These are phyloP conservation scores for Naganishia liquefaciens DNA, from an alignment of 1,284 basidiomycete genomes.

Conservation along the genomic window DNA sequence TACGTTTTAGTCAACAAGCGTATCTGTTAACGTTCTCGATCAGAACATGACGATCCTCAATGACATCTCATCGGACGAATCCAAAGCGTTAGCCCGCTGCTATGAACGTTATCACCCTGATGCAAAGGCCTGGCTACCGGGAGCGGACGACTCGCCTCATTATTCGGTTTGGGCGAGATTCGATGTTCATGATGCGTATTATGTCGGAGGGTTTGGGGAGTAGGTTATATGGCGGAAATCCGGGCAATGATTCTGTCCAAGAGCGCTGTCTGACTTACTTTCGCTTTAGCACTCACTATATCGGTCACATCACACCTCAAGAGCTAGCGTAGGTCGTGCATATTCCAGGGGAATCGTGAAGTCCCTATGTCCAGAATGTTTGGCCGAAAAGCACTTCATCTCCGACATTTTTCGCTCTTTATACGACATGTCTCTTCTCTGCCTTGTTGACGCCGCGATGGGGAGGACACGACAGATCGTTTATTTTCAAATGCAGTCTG, in stretches of 20 bases:
- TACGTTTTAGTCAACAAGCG: not conserved
- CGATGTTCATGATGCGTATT: constrained; percentile 60
- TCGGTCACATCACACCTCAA: constrained; percentile 12
- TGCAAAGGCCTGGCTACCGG: constrained; percentile 49
- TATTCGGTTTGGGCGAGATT: constrained; percentile 48
- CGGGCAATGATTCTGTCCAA: not conserved
- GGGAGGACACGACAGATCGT: no score
- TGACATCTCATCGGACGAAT: constrained; percentile 33
- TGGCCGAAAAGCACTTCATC: no score
- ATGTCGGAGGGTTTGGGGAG: constrained; percentile 68
- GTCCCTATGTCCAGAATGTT: no score
- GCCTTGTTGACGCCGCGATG: no score
- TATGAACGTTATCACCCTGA: constrained; percentile 50
- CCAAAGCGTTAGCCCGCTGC: constrained; percentile 39
- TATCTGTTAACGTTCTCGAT: not conserved
- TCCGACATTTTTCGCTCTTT: no score
- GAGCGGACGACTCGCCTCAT: constrained; percentile 42
- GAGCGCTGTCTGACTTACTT: not conserved
- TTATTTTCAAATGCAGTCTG: no score
- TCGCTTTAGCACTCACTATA: constrained; percentile 13
- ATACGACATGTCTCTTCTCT: no score
- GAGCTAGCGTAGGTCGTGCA: not conserved
- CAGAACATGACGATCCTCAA: constrained; percentile 48
- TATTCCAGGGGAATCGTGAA: no score
- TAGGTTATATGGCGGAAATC: constrained; percentile 43